These are phyloP conservation scores for Ophiostoma ulmi DNA, from an alignment of 2,329 filamentous ascomycete genomes.

Conservation along the genomic window DNA sequence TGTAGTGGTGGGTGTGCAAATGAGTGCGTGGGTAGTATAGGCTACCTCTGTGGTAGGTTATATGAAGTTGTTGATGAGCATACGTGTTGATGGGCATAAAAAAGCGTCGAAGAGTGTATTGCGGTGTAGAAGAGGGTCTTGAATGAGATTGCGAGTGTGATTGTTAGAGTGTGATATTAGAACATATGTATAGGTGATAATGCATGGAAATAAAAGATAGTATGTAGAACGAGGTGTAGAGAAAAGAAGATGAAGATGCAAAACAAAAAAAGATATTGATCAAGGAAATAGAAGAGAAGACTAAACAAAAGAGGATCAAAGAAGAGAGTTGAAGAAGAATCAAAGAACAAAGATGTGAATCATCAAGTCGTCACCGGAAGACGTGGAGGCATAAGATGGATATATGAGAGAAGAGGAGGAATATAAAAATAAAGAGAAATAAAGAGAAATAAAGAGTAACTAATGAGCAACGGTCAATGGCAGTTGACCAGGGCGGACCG, in stretches of 20 bases:
- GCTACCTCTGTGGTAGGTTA: not conserved
- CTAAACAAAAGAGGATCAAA: not conserved
- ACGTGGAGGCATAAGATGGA: not conserved
- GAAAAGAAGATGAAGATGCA: not conserved
- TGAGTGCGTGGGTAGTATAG: not conserved
- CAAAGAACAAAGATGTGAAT: slow-evolving; percentile 11
- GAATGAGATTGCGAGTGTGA: not conserved
- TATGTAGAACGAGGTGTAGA: not conserved
- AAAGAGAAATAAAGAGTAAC: not conserved
- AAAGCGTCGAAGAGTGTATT: too few species aligned
- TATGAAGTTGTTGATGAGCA: not conserved
- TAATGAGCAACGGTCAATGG: slow-evolving; percentile 1
- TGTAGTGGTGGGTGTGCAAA: slow-evolving; percentile 20
- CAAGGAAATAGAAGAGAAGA: not conserved
- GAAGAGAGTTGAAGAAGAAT: not conserved
- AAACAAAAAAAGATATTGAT: not conserved
- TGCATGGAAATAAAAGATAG: not conserved
- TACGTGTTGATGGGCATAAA: not conserved
- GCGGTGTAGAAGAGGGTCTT: not conserved
- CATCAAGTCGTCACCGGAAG: not conserved
- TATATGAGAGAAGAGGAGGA: not conserved
- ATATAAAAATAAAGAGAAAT: not conserved
- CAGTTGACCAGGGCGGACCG: slow-evolving; percentile 7
- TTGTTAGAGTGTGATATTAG: not conserved
- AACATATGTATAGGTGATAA: not conserved